These are phyloP conservation scores for Millerozyma miso DNA, from an alignment of 805 yeast species.

Conservation along the genomic window DNA sequence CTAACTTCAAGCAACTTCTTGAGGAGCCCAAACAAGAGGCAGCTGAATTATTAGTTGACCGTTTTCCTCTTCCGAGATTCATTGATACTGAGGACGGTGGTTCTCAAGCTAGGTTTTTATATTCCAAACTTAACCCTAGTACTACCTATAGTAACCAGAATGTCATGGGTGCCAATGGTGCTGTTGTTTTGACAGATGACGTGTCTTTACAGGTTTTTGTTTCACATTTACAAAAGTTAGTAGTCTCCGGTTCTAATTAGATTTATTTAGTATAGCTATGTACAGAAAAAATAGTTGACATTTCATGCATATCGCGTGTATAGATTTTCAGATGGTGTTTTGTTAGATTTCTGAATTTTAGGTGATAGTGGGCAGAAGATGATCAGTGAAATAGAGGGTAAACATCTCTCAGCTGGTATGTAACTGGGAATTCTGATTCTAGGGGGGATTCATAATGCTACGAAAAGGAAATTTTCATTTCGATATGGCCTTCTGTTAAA, in stretches of 20 bases:
- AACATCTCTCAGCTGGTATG: slow-evolving; percentile 4
- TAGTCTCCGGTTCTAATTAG: slow-evolving; percentile 51
- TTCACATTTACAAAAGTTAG: slow-evolving; percentile 89
- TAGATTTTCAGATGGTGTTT: not conserved
- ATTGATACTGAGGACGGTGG: slow-evolving; percentile 98
- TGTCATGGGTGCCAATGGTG: slow-evolving; percentile 44
- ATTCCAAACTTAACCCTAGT: slow-evolving; percentile 92
- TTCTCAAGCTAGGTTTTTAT: slow-evolving; percentile 94
- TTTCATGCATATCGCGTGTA: not conserved
- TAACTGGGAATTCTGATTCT: too few relatives aligned
- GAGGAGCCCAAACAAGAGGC: slow-evolving; percentile 92
- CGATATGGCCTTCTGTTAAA: too few relatives aligned
- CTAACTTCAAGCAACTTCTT: slow-evolving; percentile 77
- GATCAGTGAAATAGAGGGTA: slow-evolving; percentile 1
- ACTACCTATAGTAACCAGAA: slow-evolving; percentile 69
- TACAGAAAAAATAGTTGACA: not conserved
- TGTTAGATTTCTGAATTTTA: too few relatives aligned
- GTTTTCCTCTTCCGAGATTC: slow-evolving; percentile 97
- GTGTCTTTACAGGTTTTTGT: slow-evolving; percentile 92
- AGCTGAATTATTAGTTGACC: slow-evolving; percentile 80
- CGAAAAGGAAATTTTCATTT: too few relatives aligned
- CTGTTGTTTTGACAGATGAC: slow-evolving; percentile 94
- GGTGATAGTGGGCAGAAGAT: not conserved
- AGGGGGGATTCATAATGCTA: too few relatives aligned
- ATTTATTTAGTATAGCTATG: not conserved